Percentiles rank a stretch among this genome's conserved stretches.
Evolutionary conservation across 2,329 filamentous ascomycete species (phyloP).

Genomic region (Tympanopsis confertula): DNA sequence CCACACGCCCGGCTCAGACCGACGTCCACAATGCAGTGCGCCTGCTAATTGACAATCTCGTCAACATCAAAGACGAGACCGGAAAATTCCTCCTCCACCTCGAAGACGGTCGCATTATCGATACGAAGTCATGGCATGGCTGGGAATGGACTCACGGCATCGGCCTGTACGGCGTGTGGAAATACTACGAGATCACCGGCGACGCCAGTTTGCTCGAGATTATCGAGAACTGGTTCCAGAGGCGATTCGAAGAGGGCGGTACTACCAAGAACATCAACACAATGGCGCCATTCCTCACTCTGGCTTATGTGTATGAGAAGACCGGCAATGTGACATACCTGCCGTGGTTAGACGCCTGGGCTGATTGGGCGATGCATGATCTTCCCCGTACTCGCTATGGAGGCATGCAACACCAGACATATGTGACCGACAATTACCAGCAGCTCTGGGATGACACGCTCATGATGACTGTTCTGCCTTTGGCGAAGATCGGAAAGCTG

Average conservation of each 20-base stretch:
- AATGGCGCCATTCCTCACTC: conserved; percentile 66
- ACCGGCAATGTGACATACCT: conserved; percentile 57
- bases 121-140: conserved; percentile 74
- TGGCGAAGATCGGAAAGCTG: conserved; percentile 68
- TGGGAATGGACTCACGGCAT: conserved; percentile 80
- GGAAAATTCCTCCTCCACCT: conserved; percentile 64
- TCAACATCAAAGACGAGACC: conserved; percentile 67
- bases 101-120: conserved; percentile 63
- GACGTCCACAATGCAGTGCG: conserved; percentile 45
- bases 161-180: conserved; percentile 71
- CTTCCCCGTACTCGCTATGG: conserved; percentile 60
- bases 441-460: conserved; percentile 78
- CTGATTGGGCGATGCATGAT: conserved; percentile 72
- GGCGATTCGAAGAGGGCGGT: conserved; percentile 55
- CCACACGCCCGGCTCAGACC: too few relatives aligned
- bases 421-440: conserved; percentile 57
- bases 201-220: conserved; percentile 46
- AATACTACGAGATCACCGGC: conserved; percentile 66
- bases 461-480: conserved; percentile 76
- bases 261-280: conserved; percentile 83
- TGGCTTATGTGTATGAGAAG: conserved; percentile 69
- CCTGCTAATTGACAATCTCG: conserved; percentile 59
- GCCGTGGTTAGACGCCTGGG: conserved; percentile 72
- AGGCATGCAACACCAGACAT: conserved; percentile 67
- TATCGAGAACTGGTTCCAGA: conserved; percentile 64